Evolutionary conservation across 345 rosid genomes (phyloP).

Genomic region (Bretschneidera sinensis): DNA sequence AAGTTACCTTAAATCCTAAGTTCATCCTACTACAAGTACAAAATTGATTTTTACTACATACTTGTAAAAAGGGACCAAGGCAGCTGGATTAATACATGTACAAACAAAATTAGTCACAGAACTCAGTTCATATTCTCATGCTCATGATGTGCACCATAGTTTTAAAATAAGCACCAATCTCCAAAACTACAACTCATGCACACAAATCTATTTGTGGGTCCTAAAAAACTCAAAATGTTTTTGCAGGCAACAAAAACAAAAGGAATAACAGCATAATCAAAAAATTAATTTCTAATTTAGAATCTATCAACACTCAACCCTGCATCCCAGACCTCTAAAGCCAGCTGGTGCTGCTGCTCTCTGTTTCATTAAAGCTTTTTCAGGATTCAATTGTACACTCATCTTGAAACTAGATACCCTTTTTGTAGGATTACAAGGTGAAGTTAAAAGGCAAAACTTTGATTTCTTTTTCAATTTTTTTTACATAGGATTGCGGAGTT

Average conservation of each 20-base stretch:
- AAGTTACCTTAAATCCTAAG: no score
- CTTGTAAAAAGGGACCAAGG: not conserved
- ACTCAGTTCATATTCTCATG: not conserved
- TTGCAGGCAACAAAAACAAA: no score
- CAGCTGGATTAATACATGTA: no score
- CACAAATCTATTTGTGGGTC: no score
- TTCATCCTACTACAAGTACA: no score
- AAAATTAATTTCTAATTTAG: not conserved
- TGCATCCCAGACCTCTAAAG: not conserved
- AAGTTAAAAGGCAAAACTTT: not conserved
- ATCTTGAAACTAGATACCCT: not conserved
- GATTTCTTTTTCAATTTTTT: no score
- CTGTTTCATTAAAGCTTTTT: not conserved
- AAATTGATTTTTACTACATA: not conserved
- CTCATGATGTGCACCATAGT: not conserved
- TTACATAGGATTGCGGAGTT: not conserved
- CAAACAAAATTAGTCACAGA: not conserved
- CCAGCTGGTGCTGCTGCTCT: constrained; percentile 5
- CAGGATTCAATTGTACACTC: no score
- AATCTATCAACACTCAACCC: not conserved
- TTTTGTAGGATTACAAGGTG: not conserved
- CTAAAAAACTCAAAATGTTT: no score
- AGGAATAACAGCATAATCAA: not conserved
- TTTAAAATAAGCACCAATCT: not conserved
- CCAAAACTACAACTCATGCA: not conserved